These are phyloP conservation scores for Russula earlei DNA, from an alignment of 768 basidiomycete species.

Conservation along the genomic window DNA sequence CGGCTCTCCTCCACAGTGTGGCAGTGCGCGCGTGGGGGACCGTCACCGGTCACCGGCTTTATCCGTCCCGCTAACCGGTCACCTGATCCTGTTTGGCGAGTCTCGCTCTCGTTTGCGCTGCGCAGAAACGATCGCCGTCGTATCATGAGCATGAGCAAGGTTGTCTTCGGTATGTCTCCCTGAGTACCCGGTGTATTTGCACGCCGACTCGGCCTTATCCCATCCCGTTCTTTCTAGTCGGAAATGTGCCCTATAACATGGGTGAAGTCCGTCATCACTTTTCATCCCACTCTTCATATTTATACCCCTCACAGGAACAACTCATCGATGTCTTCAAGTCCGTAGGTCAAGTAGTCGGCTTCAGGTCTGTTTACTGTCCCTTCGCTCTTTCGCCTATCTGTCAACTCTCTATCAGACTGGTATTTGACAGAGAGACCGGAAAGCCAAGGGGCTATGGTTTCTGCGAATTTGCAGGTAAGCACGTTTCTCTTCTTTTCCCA, in stretches of 20 bases:
- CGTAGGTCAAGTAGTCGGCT: slow-evolving; percentile 82
- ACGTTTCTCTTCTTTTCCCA: background rate
- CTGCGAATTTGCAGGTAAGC: slow-evolving; percentile 80
- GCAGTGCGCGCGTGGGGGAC: too few species aligned
- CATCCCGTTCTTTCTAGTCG: slow-evolving; percentile 38
- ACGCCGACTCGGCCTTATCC: background rate
- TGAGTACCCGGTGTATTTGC: background rate
- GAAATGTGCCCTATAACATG: slow-evolving; percentile 89
- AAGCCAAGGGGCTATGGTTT: slow-evolving; percentile 92
- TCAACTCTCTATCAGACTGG: slow-evolving; percentile 42
- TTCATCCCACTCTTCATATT: background rate
- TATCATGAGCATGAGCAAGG: slow-evolving; percentile 63
- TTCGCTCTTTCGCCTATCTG: background rate
- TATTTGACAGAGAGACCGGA: slow-evolving; percentile 88
- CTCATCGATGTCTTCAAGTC: slow-evolving; percentile 83
- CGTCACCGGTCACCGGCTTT: too few species aligned
- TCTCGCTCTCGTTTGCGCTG: too few species aligned
- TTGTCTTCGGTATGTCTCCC: slow-evolving; percentile 49
- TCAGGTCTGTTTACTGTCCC: slow-evolving; percentile 42
- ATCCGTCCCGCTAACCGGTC: background rate
- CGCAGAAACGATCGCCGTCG: background rate
- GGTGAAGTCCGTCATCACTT: slow-evolving; percentile 42
- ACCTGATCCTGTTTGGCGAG: too few species aligned
- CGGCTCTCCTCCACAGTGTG: too few species aligned
- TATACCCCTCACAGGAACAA: slow-evolving; percentile 44